Base-by-base conservation (phyloP, 2,329 filamentous ascomycete species). In the Rutstroemia sp. region DNA sequence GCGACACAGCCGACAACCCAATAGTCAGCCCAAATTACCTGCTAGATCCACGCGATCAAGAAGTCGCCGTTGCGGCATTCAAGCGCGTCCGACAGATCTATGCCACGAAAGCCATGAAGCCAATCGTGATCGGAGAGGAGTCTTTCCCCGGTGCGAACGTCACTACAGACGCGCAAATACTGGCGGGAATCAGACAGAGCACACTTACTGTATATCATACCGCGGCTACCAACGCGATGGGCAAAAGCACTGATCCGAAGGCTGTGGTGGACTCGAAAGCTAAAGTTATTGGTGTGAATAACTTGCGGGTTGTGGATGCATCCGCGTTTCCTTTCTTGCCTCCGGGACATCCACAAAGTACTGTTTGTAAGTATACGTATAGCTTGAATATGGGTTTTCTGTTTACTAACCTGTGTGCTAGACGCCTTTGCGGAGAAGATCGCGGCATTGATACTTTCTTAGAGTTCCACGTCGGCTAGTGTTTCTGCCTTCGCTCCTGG, bases 201-300 rank as follows among this genome's bases (percentile, higher is more conserved):
- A 3, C 71, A 10, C 45, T 14, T 2, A 30, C 45, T 2, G 46
- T 60, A 38, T 82, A 73, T 75, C 80, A 79, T 65, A 81, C 75
- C 73, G 77, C 71, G 0, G 78, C 79, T 0, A 85, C 81, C 0
- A 73, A 73, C 9, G 10, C 34, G n/a, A 85, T 85, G 80, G 81
- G 80, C 0, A 73, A 68, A 54, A 14, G 55, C 0, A 72, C 64
- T 2, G 74, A 77, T 16, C 9, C 34, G 7, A 72, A 74, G 23
- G 61, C 62, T 2, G 63, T 65, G 27, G 59, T 64, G 21, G 63
- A 65, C 53, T 50, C 58, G 1, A 48, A 60, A 27, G 55, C 56
- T 4, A 60, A 47, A 21, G 63, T 64, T 4, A 58, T 59, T 53
- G 62, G 63, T 2, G 50, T 52, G 3, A 37, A 53, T 12, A 45